Base-by-base conservation (phyloP, 306 rosid species). In the Macrotyloma uniflorum region DNA sequence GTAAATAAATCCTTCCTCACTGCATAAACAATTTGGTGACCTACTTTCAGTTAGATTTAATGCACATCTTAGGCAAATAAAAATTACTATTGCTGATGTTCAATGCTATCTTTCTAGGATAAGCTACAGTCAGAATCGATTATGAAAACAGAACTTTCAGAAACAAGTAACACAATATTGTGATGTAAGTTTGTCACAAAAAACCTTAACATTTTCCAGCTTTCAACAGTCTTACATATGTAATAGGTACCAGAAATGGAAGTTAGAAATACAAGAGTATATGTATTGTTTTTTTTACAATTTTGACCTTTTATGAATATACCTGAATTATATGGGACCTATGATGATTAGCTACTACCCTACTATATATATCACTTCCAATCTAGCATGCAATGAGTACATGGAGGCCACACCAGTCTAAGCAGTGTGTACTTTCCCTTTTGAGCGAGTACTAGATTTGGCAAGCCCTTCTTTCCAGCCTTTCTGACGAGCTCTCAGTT, bases 401-500 rank as follows among this genome's bases (percentile, higher is more conserved):
- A 73, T 51, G 61, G 26, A 51, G 14, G 58, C 49, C 50, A 67
- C 6, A 42, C 26, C 50, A 66, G 33, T 72, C 74, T 88, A 91
- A 30, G 87, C 76, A 47, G 82, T 82, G 72, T 90, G 93, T 54
- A 89, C 85, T 73, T 89, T 87, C 57, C 88, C 88, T 80, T 82
- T 90, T 4, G 88, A 57, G 64, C 77, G 90, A 19, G 79, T 46
- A 2, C 65, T 82, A 53, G 96, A 84, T 69, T 86, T 90, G 79
- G 89, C 58, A 50, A 67, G 45, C n/a, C 91, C 96, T 83, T 93
- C 98, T 82, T 88, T 91, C 96, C 98, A 93, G 57, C 98, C 98
- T 84, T 85, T 91, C 78, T 85, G 96, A 50, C 90, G 93, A 86
- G 98, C 98, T 78, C 98, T 86, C 45, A 72, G 88, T 87, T 93